Conservation (phyloP, 2,329 filamentous ascomycete species). For the Leptographium galeiforme region DNA sequence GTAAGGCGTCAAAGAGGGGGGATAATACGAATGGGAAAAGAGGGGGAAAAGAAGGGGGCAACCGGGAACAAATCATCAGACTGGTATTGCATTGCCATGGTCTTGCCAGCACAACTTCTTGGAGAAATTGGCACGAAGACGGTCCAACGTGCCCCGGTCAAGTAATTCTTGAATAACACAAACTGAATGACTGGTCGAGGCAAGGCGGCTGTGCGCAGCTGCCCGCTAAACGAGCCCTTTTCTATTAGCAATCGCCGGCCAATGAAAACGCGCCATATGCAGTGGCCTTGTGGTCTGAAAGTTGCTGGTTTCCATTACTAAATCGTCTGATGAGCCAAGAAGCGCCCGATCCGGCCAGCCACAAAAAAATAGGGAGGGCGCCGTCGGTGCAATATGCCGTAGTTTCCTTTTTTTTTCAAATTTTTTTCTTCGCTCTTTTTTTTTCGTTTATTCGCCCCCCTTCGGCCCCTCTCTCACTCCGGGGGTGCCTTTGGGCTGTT, state of each 20-base stretch:
- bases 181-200: slow-evolving; percentile 8
- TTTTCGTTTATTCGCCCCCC: background rate
- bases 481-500: background rate
- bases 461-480: background rate
- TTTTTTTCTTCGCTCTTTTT: background rate
- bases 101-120: background rate
- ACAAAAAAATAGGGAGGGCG: too few species aligned
- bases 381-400: too few species aligned
- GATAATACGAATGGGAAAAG: background rate
- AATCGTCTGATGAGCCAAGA: slow-evolving; percentile 1
- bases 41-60: background rate
- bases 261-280: slow-evolving; percentile 2
- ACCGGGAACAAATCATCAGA: background rate
- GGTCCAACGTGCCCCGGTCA: background rate
- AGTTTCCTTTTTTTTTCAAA: background rate
- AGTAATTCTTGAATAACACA: slow-evolving; percentile 12
- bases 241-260: slow-evolving; percentile 11
- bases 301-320: slow-evolving; percentile 9
- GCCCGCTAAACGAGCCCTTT: background rate
- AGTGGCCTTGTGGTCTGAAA: slow-evolving; percentile 4
- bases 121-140: background rate
- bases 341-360: background rate
- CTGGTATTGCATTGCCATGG: background rate
- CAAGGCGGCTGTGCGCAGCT: background rate
- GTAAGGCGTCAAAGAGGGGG: too few species aligned